phyloP scores from a whole-genome alignment of 139 green algal species.

The Pleodorina starrii region DNA sequence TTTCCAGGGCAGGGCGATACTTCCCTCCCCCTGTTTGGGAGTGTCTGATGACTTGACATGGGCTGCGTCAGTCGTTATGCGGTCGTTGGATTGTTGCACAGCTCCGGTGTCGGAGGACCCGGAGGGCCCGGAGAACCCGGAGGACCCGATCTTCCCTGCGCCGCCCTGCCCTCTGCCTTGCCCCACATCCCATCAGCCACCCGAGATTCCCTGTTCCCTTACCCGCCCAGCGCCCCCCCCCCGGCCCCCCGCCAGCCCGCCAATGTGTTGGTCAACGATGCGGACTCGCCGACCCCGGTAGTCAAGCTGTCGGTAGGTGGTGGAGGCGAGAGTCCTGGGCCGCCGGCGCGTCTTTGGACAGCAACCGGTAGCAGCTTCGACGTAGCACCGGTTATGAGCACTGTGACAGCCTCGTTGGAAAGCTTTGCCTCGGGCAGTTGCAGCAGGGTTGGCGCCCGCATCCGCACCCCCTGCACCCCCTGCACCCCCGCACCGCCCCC shows the following conservation, averaged over 20 bases:
- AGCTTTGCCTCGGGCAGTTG: no score
- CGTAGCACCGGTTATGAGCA: no score
- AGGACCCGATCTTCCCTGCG: not conserved
- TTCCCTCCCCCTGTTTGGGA: not conserved
- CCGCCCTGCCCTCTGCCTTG: not conserved
- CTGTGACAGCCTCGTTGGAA: no score
- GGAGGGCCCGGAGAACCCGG: not conserved
- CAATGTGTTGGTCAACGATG: constrained; percentile 19
- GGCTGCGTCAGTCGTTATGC: not conserved
- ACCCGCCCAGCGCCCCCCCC: not conserved
- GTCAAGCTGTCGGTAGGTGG: not conserved
- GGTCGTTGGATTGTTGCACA: not conserved
- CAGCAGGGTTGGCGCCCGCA: no score
- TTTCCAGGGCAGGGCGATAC: not conserved
- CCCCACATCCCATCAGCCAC: not conserved
- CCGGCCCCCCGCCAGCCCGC: not conserved
- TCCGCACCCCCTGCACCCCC: no score
- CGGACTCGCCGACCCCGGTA: not conserved
- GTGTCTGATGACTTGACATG: not conserved
- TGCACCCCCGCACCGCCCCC: no score
- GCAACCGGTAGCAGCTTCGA: no score
- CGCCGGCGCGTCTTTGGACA: no score
- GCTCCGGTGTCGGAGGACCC: not conserved
- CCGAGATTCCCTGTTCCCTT: not conserved
- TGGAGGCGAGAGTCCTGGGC: no score